Evolutionary conservation across 768 basidiomycete genomes (phyloP).

Genomic region (Russula sp.): DNA sequence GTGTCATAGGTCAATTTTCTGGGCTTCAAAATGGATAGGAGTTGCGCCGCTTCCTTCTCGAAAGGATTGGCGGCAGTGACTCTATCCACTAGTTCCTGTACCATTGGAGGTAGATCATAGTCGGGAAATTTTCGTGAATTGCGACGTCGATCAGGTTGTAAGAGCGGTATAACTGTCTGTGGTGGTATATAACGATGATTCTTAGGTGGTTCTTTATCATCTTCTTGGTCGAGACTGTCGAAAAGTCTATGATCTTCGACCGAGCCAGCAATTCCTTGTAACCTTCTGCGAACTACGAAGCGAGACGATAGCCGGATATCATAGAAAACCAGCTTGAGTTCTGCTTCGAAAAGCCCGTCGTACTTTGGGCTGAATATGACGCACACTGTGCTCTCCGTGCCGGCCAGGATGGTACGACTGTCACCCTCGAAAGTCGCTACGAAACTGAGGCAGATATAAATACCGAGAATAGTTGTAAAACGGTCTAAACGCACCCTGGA

Average conservation of each 20-base stretch:
- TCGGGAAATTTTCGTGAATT: constrained; percentile 13
- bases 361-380: constrained; percentile 20
- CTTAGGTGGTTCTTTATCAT: not conserved
- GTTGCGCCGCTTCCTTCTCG: not conserved
- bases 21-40: not conserved
- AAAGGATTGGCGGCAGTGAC: not conserved
- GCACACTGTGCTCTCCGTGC: constrained; percentile 8
- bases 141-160: not conserved
- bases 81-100: not conserved
- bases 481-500: constrained; percentile 8
- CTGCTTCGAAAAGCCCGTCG: constrained; percentile 19
- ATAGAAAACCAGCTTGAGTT: constrained; percentile 19
- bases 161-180: constrained; percentile 1
- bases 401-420: constrained; percentile 9
- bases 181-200: constrained; percentile 6
- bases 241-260: constrained; percentile 15
- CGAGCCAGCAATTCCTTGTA: constrained; percentile 20
- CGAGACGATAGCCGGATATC: not conserved
- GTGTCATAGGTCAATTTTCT: not conserved
- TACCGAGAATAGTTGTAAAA: not conserved
- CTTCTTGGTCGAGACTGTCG: constrained; percentile 11
- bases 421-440: constrained; percentile 15
- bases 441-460: constrained; percentile 15
- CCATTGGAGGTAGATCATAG: constrained; percentile 6
- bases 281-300: constrained; percentile 9